Conservation (phyloP, 805 yeast genomes). For the Saturnispora quitensis region DNA sequence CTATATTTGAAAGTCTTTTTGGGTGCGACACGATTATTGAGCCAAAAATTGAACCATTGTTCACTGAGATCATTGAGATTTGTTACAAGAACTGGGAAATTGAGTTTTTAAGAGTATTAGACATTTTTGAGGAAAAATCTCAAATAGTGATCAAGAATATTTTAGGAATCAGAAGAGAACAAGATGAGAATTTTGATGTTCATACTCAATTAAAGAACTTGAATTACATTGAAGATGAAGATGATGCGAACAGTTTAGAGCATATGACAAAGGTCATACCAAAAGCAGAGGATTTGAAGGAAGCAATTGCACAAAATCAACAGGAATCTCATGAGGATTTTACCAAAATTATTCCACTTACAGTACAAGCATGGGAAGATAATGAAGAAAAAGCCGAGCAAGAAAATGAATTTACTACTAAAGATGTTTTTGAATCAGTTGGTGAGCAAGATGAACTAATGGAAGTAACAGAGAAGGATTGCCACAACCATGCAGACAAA, state of each 20-base stretch:
- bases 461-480: neutral
- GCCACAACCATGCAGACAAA: neutral
- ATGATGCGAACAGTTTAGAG: slow-evolving; percentile 17
- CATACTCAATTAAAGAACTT: slow-evolving; percentile 3
- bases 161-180: neutral
- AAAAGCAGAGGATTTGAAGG: slow-evolving; percentile 7
- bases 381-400: neutral
- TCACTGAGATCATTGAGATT: slow-evolving; percentile 11
- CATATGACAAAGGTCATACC: slow-evolving; percentile 25
- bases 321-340: slow-evolving; percentile 22
- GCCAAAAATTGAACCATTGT: slow-evolving; percentile 7
- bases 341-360: slow-evolving; percentile 31
- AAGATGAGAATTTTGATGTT: neutral
- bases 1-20: slow-evolving; percentile 19
- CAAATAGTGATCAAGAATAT: neutral
- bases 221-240: slow-evolving; percentile 9
- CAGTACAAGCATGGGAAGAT: neutral
- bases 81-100: slow-evolving; percentile 10
- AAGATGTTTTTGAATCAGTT: slow-evolving; percentile 1
- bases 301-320: slow-evolving; percentile 7
- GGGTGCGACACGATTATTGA: slow-evolving; percentile 18
- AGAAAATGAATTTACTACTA: neutral
- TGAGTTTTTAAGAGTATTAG: slow-evolving; percentile 7
- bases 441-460: slow-evolving; percentile 2
- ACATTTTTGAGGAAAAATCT: slow-evolving; percentile 2